Conservation (phyloP, 257 asterid genomes). For the Craterostigma plantagineum region DNA sequence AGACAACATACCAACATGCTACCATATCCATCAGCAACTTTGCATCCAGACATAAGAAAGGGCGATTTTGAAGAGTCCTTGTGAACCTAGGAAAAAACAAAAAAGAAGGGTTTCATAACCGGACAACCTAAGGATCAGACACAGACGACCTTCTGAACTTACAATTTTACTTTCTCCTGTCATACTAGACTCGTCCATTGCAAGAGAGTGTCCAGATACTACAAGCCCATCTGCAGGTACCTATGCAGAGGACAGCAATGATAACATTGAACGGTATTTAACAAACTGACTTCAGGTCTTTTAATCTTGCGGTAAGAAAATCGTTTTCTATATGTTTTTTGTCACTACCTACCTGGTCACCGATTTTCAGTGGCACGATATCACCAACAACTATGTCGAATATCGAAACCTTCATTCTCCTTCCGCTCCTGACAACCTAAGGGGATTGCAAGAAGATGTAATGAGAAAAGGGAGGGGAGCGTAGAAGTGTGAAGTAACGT, state of each 20-base stretch:
- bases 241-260: constrained; percentile 19
- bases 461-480: constrained; percentile 4
- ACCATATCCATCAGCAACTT: constrained; percentile 93
- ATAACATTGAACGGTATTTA: constrained; percentile 4
- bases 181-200: constrained; percentile 96
- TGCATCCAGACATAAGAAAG: constrained; percentile 91
- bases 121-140: constrained; percentile 5
- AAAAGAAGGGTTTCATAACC: not conserved
- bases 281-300: no score
- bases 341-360: constrained; percentile 92
- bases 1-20: constrained; percentile 57
- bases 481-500: not conserved
- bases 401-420: constrained; percentile 61
- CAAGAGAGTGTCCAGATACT: constrained; percentile 61
- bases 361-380: constrained; percentile 82
- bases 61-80: constrained; percentile 64
- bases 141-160: constrained; percentile 13
- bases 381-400: constrained; percentile 90
- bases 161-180: constrained; percentile 96
- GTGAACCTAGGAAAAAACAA: constrained; percentile 35
- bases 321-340: no score
- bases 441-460: constrained; percentile 4
- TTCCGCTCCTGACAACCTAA: constrained; percentile 78
- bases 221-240: constrained; percentile 94
- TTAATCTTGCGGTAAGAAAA: no score